Conservation (phyloP, 2,329 filamentous ascomycete species). For the Fusarium devonianum region DNA sequence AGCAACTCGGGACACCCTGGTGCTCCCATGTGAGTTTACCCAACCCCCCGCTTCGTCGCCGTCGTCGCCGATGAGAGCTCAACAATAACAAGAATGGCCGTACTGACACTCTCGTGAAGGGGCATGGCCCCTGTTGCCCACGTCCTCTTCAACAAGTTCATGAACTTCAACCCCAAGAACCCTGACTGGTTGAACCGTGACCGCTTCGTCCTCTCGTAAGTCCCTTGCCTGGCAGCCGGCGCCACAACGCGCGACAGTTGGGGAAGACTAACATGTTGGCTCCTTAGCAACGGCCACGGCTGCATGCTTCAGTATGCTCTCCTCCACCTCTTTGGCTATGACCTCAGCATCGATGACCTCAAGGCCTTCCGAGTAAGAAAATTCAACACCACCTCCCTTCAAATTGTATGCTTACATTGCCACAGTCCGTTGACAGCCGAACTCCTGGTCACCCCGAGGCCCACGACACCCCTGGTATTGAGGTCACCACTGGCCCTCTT, state of each 20-base stretch:
- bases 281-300: conserved; percentile 87
- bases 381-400: not conserved
- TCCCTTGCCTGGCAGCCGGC: conserved; percentile 40
- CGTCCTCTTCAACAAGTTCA: conserved; percentile 98
- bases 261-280: conserved; percentile 24
- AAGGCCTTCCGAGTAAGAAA: conserved; percentile 94
- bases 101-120: conserved; percentile 54
- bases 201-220: conserved; percentile 98
- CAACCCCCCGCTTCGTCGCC: conserved; percentile 8
- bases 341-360: conserved; percentile 84
- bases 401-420: conserved; percentile 13
- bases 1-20: conserved; percentile 99
- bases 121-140: conserved; percentile 93
- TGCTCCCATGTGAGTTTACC: conserved; percentile 81
- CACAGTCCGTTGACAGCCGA: conserved; percentile 68
- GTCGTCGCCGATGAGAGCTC: conserved; percentile 19
- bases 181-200: conserved; percentile 96
- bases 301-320: conserved; percentile 99
- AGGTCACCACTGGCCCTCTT: conserved; percentile 97
- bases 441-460: conserved; percentile 96
- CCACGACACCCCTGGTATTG: conserved; percentile 94
- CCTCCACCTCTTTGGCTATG: conserved; percentile 95
- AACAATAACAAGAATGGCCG: conserved; percentile 8
- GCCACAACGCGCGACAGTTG: not conserved
- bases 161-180: conserved; percentile 99